phyloP scores from a whole-genome alignment of 2,329 filamentous ascomycete species.

The Phyllosticta paracitricarpa region DNA sequence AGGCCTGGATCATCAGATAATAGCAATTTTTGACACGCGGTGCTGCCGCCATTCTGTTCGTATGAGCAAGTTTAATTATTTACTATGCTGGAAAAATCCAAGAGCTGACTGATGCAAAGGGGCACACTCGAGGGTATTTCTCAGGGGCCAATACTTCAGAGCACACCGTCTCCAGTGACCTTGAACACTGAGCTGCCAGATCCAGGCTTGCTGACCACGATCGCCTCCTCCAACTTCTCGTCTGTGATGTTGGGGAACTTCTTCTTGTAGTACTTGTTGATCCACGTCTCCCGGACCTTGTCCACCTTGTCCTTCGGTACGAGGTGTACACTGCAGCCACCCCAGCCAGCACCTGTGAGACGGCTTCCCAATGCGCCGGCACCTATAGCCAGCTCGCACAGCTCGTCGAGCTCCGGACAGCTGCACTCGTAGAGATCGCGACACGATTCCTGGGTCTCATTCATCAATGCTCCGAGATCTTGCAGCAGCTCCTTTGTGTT shows the following conservation, averaged over 20 bases:
- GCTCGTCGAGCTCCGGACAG: slow-evolving; percentile 80
- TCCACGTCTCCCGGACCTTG: slow-evolving; percentile 65
- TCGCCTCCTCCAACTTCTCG: slow-evolving; percentile 66
- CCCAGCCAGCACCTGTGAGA: slow-evolving; percentile 91
- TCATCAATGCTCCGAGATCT: slow-evolving; percentile 72
- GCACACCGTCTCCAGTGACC: slow-evolving; percentile 22
- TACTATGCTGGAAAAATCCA: not conserved
- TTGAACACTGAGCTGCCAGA: slow-evolving; percentile 46
- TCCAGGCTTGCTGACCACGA: slow-evolving; percentile 82
- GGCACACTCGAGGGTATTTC: not conserved
- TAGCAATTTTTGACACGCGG: not conserved
- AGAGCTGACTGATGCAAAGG: not conserved
- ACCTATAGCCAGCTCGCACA: slow-evolving; percentile 67
- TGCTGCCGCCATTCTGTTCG: not conserved
- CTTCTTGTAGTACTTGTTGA: slow-evolving; percentile 72
- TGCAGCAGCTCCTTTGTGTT: slow-evolving; percentile 57
- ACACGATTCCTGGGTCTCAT: slow-evolving; percentile 81
- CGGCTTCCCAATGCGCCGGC: slow-evolving; percentile 78
- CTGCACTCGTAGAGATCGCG: slow-evolving; percentile 83
- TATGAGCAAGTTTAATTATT: not conserved
- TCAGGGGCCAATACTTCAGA: slow-evolving; percentile 11
- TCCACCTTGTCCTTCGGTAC: slow-evolving; percentile 76
- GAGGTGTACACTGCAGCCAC: slow-evolving; percentile 89
- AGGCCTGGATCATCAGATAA: slow-evolving; percentile 3
- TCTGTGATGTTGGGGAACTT: slow-evolving; percentile 55